phyloP scores from a whole-genome alignment of 176 grass and related monocot genomes.

The Rhynchospora breviuscula region DNA sequence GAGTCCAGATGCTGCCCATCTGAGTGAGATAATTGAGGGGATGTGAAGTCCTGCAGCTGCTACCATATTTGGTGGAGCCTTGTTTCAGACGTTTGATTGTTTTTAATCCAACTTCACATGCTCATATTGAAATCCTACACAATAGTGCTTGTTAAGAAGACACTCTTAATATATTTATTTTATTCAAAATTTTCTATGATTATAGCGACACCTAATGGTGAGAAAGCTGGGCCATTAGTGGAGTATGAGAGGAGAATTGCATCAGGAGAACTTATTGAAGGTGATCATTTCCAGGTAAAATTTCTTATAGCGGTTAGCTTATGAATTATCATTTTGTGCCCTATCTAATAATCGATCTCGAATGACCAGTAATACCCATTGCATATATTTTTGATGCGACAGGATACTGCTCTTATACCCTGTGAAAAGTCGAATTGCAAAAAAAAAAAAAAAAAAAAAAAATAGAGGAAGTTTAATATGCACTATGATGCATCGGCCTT shows the following conservation, averaged over 20 bases:
- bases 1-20: too few species aligned
- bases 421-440: too few species aligned
- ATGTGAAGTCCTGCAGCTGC: neutral
- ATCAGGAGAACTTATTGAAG: conserved; percentile 72
- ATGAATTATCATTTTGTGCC: neutral
- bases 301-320: neutral
- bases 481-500: too few species aligned
- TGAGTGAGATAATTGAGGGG: too few species aligned
- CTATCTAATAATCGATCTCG: neutral
- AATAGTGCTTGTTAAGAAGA: neutral
- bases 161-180: neutral
- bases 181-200: conserved; percentile 6
- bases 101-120: neutral
- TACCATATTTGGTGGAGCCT: neutral
- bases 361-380: neutral
- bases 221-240: conserved; percentile 51
- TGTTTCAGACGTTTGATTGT: neutral
- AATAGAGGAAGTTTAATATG: too few species aligned
- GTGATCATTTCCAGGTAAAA: conserved; percentile 74
- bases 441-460: too few species aligned
- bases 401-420: neutral
- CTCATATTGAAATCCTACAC: too few species aligned
- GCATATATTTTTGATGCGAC: neutral
- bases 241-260: conserved; percentile 78
- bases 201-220: conserved; percentile 20